Conservation (phyloP, 345 rosid genomes). For the Gossypium anomalum region DNA sequence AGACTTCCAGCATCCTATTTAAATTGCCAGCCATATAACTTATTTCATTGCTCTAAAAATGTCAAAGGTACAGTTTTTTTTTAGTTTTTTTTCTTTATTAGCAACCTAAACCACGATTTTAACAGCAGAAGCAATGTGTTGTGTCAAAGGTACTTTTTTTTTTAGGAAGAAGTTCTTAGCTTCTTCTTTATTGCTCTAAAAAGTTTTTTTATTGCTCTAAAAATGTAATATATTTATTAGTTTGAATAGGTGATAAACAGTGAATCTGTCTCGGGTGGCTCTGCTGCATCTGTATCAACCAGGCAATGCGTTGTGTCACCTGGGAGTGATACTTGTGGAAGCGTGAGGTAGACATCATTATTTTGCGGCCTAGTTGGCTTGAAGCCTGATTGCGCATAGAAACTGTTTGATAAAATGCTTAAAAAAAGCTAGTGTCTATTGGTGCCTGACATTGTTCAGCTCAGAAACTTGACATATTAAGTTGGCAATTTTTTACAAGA, state of each 20-base stretch:
- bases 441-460: no score
- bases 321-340: constrained; percentile 97
- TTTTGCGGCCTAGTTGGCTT: constrained; percentile 90
- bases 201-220: background rate
- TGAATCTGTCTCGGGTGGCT: constrained; percentile 90
- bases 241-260: constrained; percentile 52
- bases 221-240: background rate
- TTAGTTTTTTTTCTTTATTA: no score
- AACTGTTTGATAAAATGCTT: no score
- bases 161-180: no score
- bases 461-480: no score
- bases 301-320: constrained; percentile 80
- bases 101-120: background rate
- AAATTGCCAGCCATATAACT: no score
- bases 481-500: no score
- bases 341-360: constrained; percentile 95
- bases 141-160: background rate
- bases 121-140: background rate
- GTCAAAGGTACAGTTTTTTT: no score
- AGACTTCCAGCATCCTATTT: no score
- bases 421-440: no score
- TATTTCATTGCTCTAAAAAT: no score
- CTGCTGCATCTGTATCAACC: constrained; percentile 93
- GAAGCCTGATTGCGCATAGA: constrained; percentile 36
- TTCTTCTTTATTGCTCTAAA: no score